Conservation (phyloP, 306 rosid species). For the Dicorynia guianensis region DNA sequence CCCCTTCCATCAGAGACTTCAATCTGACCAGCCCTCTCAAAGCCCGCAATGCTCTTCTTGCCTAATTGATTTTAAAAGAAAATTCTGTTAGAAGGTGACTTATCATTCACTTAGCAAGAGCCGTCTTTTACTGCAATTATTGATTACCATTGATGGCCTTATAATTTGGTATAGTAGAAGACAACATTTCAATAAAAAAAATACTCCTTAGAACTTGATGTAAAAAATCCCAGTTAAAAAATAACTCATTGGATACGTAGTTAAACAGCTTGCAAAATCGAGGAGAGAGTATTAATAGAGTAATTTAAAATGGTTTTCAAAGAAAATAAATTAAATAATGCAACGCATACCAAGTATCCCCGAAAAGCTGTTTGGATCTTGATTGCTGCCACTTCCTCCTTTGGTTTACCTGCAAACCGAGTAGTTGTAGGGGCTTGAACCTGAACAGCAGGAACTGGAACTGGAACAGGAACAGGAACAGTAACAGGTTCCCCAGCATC, state of each 20-base stretch:
- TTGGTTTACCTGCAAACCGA: slow-evolving; percentile 66
- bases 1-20: slow-evolving; percentile 84
- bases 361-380: slow-evolving; percentile 94
- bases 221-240: neutral
- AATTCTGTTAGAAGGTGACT: slow-evolving; percentile 10
- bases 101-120: slow-evolving; percentile 17
- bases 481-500: slow-evolving; percentile 45
- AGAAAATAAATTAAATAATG: neutral
- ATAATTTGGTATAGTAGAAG: neutral
- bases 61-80: slow-evolving; percentile 57
- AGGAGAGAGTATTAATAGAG: neutral
- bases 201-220: neutral
- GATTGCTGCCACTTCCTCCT: slow-evolving; percentile 83
- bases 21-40: slow-evolving; percentile 92
- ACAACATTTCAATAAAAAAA: neutral
- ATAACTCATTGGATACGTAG: neutral
- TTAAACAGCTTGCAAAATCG: neutral
- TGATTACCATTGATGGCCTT: slow-evolving; percentile 3
- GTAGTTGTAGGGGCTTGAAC: slow-evolving; percentile 46
- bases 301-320: slow-evolving; percentile 9
- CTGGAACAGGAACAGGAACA: slow-evolving; percentile 4
- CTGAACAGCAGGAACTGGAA: slow-evolving; percentile 51
- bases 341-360: slow-evolving; percentile 80
- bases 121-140: slow-evolving; percentile 12
- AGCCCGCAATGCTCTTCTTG: slow-evolving; percentile 90